These are phyloP conservation scores for Ballota nigra DNA, from an alignment of 257 asterid species.

Conservation along the genomic window DNA sequence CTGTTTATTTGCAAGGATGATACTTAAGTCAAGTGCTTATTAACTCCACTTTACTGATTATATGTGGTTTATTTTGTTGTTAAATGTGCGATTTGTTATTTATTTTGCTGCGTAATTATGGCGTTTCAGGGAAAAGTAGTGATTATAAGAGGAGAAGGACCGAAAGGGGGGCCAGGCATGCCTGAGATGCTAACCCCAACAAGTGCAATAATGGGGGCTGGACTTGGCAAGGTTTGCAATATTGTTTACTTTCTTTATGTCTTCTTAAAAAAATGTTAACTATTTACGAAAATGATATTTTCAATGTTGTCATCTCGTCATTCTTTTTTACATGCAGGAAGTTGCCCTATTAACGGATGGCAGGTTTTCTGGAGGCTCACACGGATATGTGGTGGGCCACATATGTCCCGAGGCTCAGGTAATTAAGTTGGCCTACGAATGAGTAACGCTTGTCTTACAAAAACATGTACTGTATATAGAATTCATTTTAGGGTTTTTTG, in stretches of 20 bases:
- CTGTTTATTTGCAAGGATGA: not conserved
- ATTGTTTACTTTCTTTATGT: not conserved
- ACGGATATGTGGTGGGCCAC: conserved; percentile 98
- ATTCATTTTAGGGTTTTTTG: no score
- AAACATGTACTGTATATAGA: no score
- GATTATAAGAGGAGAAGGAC: conserved; percentile 97
- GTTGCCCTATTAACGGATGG: conserved; percentile 94
- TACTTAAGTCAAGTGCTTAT: not conserved
- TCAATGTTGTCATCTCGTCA: conserved; percentile 1
- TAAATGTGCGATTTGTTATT: conserved; percentile 10
- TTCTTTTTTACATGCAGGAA: conserved; percentile 45
- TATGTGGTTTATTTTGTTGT: not conserved
- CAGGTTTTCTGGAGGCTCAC: conserved; percentile 97
- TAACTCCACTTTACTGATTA: not conserved
- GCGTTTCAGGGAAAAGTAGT: conserved; percentile 85
- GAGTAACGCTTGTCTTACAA: no score
- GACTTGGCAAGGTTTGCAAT: conserved; percentile 88
- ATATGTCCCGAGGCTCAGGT: conserved; percentile 99
- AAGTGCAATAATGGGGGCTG: conserved; percentile 99
- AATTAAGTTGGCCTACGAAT: not conserved
- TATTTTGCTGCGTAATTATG: not conserved
- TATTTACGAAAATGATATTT: not conserved
- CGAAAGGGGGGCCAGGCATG: conserved; percentile 99
- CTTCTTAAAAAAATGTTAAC: not conserved
- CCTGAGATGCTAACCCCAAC: conserved; percentile 99